Percentiles rank a stretch among this genome's conserved stretches.
phyloP scores from a whole-genome alignment of 805 yeast species.

The Saccharomycopsis synnaedendra region DNA sequence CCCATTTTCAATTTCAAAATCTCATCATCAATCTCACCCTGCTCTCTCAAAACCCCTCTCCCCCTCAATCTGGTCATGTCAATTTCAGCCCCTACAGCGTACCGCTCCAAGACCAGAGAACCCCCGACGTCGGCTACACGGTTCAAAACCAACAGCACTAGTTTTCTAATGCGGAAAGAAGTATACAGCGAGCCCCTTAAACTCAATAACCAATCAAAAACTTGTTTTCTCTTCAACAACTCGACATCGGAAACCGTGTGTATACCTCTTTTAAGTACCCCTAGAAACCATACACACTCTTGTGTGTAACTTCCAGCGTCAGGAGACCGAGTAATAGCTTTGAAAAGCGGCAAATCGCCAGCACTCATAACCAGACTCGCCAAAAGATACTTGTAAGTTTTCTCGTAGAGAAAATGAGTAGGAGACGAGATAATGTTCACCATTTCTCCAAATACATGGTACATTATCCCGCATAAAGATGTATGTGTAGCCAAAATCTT shows the following conservation, averaged over 20 bases:
- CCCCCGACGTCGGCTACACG: too few relatives aligned
- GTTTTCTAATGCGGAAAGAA: constrained; percentile 27
- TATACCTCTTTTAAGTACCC: constrained; percentile 35
- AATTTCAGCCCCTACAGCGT: too few relatives aligned
- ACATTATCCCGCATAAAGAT: constrained; percentile 28
- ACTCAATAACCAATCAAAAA: constrained; percentile 59
- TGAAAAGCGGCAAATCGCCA: constrained; percentile 34
- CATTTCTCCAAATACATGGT: constrained; percentile 43
- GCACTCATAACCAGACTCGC: constrained; percentile 27
- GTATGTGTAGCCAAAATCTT: constrained; percentile 22
- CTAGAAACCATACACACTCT: constrained; percentile 58
- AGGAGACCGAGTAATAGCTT: not conserved
- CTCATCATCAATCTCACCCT: too few relatives aligned
- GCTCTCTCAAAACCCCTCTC: too few relatives aligned
- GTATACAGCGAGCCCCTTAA: constrained; percentile 41
- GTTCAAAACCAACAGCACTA: constrained; percentile 29
- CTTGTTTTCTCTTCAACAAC: constrained; percentile 38
- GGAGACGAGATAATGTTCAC: constrained; percentile 55
- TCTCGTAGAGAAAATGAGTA: constrained; percentile 63
- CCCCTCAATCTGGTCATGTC: too few relatives aligned
- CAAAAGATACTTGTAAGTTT: constrained; percentile 53
- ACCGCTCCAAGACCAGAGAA: too few relatives aligned
- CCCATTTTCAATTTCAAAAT: too few relatives aligned
- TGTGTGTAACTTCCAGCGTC: too few relatives aligned
- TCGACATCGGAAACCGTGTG: constrained; percentile 40